Evolutionary conservation across 1,284 basidiomycete species (phyloP).

Genomic region (Bjerkandera adusta): DNA sequence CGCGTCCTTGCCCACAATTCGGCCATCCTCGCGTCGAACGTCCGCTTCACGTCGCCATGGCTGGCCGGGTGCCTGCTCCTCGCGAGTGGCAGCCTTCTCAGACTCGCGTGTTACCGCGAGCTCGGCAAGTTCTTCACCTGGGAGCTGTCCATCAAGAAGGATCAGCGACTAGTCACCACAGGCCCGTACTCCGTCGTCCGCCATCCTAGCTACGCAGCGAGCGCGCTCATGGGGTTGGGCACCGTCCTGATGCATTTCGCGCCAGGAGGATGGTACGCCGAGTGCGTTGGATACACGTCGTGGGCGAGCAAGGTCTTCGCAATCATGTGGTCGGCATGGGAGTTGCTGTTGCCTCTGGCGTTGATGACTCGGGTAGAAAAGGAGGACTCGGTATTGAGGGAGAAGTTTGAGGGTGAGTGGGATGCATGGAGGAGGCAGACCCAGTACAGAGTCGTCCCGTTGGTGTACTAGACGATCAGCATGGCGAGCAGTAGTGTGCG

Average conservation of each 20-base stretch:
- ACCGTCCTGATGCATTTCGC: slow-evolving; percentile 2
- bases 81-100: neutral
- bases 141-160: slow-evolving; percentile 8
- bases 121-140: slow-evolving; percentile 10
- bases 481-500: too few relatives aligned
- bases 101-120: neutral
- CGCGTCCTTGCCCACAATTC: neutral
- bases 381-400: slow-evolving; percentile 5
- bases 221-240: neutral
- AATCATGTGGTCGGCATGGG: neutral
- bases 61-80: slow-evolving; percentile 1
- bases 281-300: slow-evolving; percentile 1
- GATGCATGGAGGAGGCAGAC: too few relatives aligned
- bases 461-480: too few relatives aligned
- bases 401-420: slow-evolving; percentile 1
- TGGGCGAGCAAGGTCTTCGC: slow-evolving; percentile 5
- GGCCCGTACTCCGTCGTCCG: slow-evolving; percentile 7
- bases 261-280: slow-evolving; percentile 8
- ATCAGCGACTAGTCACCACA: slow-evolving; percentile 3
- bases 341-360: neutral
- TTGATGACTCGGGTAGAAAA: slow-evolving; percentile 1
- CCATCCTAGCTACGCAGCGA: slow-evolving; percentile 6
- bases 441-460: too few relatives aligned
- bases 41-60: slow-evolving; percentile 2
- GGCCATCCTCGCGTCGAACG: neutral